These are phyloP conservation scores for Calonectria leucothoes DNA, from an alignment of 2,329 filamentous ascomycete species.

Conservation along the genomic window DNA sequence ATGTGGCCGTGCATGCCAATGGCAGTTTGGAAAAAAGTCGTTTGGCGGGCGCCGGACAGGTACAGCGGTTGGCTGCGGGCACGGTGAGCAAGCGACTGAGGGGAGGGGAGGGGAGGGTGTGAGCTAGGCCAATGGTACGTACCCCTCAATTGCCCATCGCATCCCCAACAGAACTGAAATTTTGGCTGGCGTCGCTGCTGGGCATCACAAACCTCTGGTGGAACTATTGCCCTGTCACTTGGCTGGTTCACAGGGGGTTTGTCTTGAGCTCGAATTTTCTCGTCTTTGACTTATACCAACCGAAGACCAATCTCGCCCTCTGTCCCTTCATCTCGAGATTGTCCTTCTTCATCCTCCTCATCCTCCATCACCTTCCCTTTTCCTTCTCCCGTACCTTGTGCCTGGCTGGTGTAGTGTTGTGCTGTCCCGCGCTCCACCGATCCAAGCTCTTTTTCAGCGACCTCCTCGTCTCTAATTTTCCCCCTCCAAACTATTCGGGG, in stretches of 20 bases:
- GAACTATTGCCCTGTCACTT: slow-evolving; percentile 37
- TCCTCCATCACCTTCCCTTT: slow-evolving; percentile 30
- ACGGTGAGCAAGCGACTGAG: slow-evolving; percentile 8
- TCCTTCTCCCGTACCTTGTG: slow-evolving; percentile 29
- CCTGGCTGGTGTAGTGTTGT: slow-evolving; percentile 45
- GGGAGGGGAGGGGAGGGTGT: slow-evolving; percentile 23
- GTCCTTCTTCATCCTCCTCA: slow-evolving; percentile 40
- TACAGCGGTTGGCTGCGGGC: slow-evolving; percentile 8
- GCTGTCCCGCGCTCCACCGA: slow-evolving; percentile 38
- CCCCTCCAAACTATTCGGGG: slow-evolving; percentile 40
- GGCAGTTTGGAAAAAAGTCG: slow-evolving; percentile 34
- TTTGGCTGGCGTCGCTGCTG: slow-evolving; percentile 45
- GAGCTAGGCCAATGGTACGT: slow-evolving; percentile 40
- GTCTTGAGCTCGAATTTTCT: slow-evolving; percentile 40
- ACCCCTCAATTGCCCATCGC: slow-evolving; percentile 39
- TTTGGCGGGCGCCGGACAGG: slow-evolving; percentile 28
- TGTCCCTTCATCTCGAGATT: slow-evolving; percentile 42
- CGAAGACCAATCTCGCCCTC: slow-evolving; percentile 39
- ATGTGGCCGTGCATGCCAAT: slow-evolving; percentile 43
- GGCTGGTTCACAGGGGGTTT: slow-evolving; percentile 33
- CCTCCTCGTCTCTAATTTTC: slow-evolving; percentile 38
- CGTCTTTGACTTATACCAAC: slow-evolving; percentile 45
- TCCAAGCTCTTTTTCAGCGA: slow-evolving; percentile 36
- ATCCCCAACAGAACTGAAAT: slow-evolving; percentile 59
- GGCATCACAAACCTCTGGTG: slow-evolving; percentile 35